phyloP scores from a whole-genome alignment of 73 alveolate genomes.

The Stentor roeselii region DNA sequence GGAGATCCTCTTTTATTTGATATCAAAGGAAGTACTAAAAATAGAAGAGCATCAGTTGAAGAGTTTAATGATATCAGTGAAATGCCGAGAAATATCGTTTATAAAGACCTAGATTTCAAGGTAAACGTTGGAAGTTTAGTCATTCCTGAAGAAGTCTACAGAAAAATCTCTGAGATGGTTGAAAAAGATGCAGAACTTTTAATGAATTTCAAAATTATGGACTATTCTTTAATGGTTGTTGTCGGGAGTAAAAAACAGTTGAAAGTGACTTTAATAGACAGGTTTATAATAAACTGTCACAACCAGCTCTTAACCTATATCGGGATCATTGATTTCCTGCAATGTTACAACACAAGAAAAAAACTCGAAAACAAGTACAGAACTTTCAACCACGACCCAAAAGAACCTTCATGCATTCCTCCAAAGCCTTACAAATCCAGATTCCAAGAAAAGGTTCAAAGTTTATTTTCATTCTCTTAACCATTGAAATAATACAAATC shows the following conservation, averaged over 20 bases:
- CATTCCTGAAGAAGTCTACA: neutral
- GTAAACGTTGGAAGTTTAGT: neutral
- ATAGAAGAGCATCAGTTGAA: neutral
- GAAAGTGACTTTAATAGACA: neutral
- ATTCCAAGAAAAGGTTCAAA: no score
- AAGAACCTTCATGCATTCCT: neutral
- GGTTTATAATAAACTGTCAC: neutral
- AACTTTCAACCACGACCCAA: neutral
- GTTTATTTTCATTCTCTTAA: no score
- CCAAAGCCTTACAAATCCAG: neutral
- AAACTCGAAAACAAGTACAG: neutral
- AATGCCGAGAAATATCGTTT: neutral
- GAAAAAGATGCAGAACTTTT: neutral
- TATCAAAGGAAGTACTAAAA: constrained; percentile 2
- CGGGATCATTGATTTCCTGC: constrained; percentile 22
- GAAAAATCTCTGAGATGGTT: neutral
- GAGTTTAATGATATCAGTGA: neutral
- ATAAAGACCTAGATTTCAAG: constrained; percentile 18
- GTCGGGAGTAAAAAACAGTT: neutral
- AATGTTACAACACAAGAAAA: neutral
- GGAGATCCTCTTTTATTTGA: neutral
- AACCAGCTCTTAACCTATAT: neutral
- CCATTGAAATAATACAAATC: no score
- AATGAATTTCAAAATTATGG: neutral
- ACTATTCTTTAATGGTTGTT: neutral